Conservation (phyloP, 805 yeast species). For the Vanderwaltozyma tropicalis region DNA sequence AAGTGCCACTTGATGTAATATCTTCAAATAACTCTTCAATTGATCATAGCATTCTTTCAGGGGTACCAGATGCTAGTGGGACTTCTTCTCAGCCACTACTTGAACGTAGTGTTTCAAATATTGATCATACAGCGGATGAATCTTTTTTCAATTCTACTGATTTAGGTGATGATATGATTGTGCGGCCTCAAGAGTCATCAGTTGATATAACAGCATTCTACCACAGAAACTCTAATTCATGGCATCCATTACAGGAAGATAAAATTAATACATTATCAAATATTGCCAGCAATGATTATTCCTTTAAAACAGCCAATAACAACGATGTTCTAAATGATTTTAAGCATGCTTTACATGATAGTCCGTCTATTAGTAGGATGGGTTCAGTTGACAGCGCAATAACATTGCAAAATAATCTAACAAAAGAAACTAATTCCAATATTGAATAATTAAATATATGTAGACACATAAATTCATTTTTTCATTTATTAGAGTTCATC, state of each 20-base stretch:
- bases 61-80: neutral
- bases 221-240: conserved; percentile 16
- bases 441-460: too few species aligned
- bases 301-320: conserved; percentile 12
- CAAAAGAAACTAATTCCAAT: too few species aligned
- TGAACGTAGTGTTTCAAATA: conserved; percentile 8
- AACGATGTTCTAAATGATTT: conserved; percentile 19
- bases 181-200: conserved; percentile 21
- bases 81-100: neutral
- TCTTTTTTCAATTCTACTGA: conserved; percentile 24
- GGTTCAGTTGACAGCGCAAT: neutral
- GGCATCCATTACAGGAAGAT: conserved; percentile 19
- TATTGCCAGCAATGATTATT: conserved; percentile 8
- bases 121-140: conserved; percentile 11
- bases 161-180: conserved; percentile 14
- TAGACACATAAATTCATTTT: too few species aligned
- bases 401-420: neutral
- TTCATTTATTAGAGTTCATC: too few species aligned
- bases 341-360: conserved; percentile 9
- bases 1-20: neutral
- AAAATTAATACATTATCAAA: conserved; percentile 6
- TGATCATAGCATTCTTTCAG: conserved; percentile 6
- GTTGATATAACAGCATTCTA: conserved; percentile 32
- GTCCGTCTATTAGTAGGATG: neutral
- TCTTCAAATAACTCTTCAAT: conserved; percentile 18